Evolutionary conservation across 2,329 filamentous ascomycete genomes (phyloP).

Genomic region (Exophiala mesophila): DNA sequence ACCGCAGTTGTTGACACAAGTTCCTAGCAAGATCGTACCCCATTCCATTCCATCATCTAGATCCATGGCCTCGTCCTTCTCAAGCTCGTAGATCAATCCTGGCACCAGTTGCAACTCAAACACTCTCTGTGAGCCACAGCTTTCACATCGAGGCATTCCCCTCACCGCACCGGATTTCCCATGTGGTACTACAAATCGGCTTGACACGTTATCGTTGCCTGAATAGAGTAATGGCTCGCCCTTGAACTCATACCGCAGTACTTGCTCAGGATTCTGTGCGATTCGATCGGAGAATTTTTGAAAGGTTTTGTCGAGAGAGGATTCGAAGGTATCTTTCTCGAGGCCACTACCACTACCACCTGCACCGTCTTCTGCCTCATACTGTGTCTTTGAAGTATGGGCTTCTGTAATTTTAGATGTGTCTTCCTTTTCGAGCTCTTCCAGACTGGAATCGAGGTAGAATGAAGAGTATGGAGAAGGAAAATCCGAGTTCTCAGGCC

Average conservation of each 20-base stretch:
- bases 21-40: constrained; percentile 84
- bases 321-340: constrained; percentile 70
- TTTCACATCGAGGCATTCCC: constrained; percentile 67
- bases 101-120: constrained; percentile 94
- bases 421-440: constrained; percentile 60
- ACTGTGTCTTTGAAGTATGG: constrained; percentile 33
- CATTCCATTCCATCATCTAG: constrained; percentile 87
- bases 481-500: constrained; percentile 64
- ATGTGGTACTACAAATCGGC: constrained; percentile 45
- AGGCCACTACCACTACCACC: constrained; percentile 34
- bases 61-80: constrained; percentile 59
- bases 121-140: constrained; percentile 68
- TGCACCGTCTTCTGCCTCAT: constrained; percentile 32
- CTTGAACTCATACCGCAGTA: constrained; percentile 72
- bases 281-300: constrained; percentile 75
- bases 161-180: constrained; percentile 21
- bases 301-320: constrained; percentile 68
- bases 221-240: constrained; percentile 75
- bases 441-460: constrained; percentile 87
- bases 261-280: constrained; percentile 75
- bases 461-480: constrained; percentile 69
- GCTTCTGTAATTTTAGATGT: constrained; percentile 36
- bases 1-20: constrained; percentile 76
- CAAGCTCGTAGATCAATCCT: constrained; percentile 81
- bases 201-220: constrained; percentile 68